Evolutionary conservation across 192 early-diverging fungal genomes (phyloP).

Genomic region (Coemansia sp.): DNA sequence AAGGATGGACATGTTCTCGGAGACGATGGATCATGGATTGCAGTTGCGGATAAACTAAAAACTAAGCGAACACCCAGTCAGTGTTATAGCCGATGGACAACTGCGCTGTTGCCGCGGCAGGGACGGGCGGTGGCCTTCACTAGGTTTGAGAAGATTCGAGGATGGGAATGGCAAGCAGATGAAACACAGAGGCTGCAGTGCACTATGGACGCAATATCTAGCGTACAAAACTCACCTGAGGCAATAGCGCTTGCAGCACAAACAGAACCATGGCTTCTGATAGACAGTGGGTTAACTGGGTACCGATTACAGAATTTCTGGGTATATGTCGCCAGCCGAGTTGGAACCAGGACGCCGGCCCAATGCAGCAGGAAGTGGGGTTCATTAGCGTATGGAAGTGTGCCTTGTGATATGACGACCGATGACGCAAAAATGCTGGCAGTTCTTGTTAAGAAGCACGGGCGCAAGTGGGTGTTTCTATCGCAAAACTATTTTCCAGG

Average conservation of each 20-base stretch:
- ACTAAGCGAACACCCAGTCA: slow-evolving; percentile 29
- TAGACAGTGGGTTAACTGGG: background rate
- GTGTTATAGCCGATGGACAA: slow-evolving; percentile 36
- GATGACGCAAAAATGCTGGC: slow-evolving; percentile 18
- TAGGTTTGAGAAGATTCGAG: slow-evolving; percentile 25
- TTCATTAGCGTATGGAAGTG: background rate
- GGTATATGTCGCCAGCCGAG: slow-evolving; percentile 28
- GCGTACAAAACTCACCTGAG: slow-evolving; percentile 1
- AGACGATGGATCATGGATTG: slow-evolving; percentile 24
- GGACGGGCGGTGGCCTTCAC: slow-evolving; percentile 18
- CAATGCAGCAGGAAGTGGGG: slow-evolving; percentile 36
- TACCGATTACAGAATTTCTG: slow-evolving; percentile 16
- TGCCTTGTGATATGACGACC: background rate
- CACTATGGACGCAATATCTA: slow-evolving; percentile 8
- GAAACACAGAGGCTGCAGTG: slow-evolving; percentile 14
- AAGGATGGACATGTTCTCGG: slow-evolving; percentile 8
- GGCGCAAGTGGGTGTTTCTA: slow-evolving; percentile 24
- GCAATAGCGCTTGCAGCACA: slow-evolving; percentile 1
- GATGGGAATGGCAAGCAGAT: slow-evolving; percentile 26
- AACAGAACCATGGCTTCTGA: slow-evolving; percentile 42
- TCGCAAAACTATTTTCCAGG: slow-evolving; percentile 17
- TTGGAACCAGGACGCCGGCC: slow-evolving; percentile 34
- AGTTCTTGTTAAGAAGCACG: slow-evolving; percentile 20
- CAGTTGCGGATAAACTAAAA: slow-evolving; percentile 23
- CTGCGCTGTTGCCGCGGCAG: slow-evolving; percentile 32